Conservation (phyloP, 371 early-diverging fungal genomes). For the Aphelidium insulamus region DNA sequence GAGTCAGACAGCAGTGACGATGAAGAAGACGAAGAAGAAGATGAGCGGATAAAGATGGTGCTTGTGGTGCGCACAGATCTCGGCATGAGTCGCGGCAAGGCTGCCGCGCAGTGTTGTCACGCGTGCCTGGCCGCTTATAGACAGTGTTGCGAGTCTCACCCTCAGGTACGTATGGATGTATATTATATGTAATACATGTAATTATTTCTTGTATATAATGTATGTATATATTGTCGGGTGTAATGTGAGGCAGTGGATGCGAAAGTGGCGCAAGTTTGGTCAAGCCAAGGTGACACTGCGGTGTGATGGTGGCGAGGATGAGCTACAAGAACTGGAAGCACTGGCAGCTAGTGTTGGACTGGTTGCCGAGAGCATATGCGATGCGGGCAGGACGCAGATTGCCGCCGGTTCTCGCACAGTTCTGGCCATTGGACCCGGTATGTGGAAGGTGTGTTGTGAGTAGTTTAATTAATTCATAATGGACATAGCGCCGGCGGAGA, state of each 20-base stretch:
- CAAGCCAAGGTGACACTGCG: constrained; percentile 74
- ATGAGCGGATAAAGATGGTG: constrained; percentile 22
- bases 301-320: constrained; percentile 45
- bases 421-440: constrained; percentile 85
- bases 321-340: constrained; percentile 44
- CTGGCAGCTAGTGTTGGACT: constrained; percentile 43
- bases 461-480: background rate
- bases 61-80: constrained; percentile 69
- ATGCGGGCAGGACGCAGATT: constrained; percentile 97
- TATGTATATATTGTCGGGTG: background rate
- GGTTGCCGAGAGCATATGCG: constrained; percentile 57
- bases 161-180: constrained; percentile 23
- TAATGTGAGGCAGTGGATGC: constrained; percentile 21
- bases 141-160: constrained; percentile 21
- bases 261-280: constrained; percentile 51
- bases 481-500: constrained; percentile 33
- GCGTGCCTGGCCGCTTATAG: constrained; percentile 77
- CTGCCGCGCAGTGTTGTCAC: constrained; percentile 90
- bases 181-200: background rate
- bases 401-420: constrained; percentile 88
- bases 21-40: constrained; percentile 8
- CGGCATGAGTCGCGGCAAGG: constrained; percentile 86
- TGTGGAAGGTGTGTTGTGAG: background rate
- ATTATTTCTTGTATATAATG: background rate
- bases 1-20: constrained; percentile 7